A percentile compares a stretch with the other conserved stretches of the same genome.
Conservation (phyloP, 2,329 filamentous ascomycete genomes). For the Aspergillus versicolor region DNA sequence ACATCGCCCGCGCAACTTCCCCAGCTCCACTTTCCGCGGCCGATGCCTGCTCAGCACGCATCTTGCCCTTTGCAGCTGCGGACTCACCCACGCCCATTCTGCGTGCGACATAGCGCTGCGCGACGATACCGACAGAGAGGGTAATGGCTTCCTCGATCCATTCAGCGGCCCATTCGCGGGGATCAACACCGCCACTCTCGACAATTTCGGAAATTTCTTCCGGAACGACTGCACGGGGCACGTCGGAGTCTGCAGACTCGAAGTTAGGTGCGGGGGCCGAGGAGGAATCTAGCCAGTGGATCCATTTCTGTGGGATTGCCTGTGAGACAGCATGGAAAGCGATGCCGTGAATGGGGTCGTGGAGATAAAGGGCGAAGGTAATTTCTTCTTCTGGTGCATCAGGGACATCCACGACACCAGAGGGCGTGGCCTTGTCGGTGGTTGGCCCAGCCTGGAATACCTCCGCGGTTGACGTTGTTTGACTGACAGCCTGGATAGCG, state of each 20-base stretch:
- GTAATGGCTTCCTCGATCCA: conserved; percentile 89
- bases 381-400: conserved; percentile 57
- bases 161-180: conserved; percentile 93
- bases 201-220: conserved; percentile 87
- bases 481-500: conserved; percentile 81
- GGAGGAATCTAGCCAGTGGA: conserved; percentile 83
- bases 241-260: conserved; percentile 37
- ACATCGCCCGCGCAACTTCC: conserved; percentile 58
- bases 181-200: conserved; percentile 72
- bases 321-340: conserved; percentile 83
- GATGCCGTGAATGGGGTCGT: conserved; percentile 88
- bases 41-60: conserved; percentile 52
- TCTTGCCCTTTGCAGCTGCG: conserved; percentile 57
- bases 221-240: conserved; percentile 53
- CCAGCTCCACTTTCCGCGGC: conserved; percentile 59
- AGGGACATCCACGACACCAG: conserved; percentile 37
- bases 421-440: conserved; percentile 30
- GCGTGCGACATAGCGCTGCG: conserved; percentile 90
- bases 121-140: conserved; percentile 78
- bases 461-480: conserved; percentile 58
- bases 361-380: conserved; percentile 74
- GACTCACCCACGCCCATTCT: conserved; percentile 95
- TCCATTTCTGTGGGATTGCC: conserved; percentile 78
- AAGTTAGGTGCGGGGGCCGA: conserved; percentile 45
- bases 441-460: conserved; percentile 65